phyloP scores from a whole-genome alignment of 495 filamentous ascomycete genomes.

The Trichoderma parareesei region DNA sequence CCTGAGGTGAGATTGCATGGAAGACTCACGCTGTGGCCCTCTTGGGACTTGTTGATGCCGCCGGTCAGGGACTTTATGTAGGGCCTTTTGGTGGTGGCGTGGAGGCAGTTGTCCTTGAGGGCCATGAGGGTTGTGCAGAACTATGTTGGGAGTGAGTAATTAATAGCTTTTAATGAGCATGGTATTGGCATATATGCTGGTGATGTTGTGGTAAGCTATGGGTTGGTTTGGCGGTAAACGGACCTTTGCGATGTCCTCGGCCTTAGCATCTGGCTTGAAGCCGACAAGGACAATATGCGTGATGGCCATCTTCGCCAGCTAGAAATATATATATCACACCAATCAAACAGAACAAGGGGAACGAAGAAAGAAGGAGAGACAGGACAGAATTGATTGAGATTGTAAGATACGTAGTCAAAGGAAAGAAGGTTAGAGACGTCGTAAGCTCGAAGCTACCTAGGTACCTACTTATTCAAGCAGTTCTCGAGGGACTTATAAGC shows the following conservation, averaged over 20 bases:
- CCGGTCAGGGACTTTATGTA: constrained; percentile 55
- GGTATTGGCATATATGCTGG: neutral
- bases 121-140: constrained; percentile 15
- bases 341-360: neutral
- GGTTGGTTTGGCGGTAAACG: constrained; percentile 12
- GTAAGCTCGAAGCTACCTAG: too few species aligned
- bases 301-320: constrained; percentile 35
- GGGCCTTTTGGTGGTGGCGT: constrained; percentile 37
- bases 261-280: constrained; percentile 41
- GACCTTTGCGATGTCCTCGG: constrained; percentile 43
- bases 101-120: constrained; percentile 38
- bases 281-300: constrained; percentile 55
- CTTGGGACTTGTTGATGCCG: constrained; percentile 55
- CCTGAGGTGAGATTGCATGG: neutral
- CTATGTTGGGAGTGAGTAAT: neutral
- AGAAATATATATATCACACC: neutral
- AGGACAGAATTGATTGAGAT: too few species aligned
- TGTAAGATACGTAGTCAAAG: too few species aligned
- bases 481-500: too few species aligned
- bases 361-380: too few species aligned
- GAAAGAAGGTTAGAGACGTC: too few species aligned
- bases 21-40: constrained; percentile 51
- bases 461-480: too few species aligned
- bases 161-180: too few species aligned
- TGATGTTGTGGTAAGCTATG: neutral